These are phyloP conservation scores for Lecanoromycetidae sp. DNA, from an alignment of 2,329 filamentous ascomycete genomes.

Conservation along the genomic window DNA sequence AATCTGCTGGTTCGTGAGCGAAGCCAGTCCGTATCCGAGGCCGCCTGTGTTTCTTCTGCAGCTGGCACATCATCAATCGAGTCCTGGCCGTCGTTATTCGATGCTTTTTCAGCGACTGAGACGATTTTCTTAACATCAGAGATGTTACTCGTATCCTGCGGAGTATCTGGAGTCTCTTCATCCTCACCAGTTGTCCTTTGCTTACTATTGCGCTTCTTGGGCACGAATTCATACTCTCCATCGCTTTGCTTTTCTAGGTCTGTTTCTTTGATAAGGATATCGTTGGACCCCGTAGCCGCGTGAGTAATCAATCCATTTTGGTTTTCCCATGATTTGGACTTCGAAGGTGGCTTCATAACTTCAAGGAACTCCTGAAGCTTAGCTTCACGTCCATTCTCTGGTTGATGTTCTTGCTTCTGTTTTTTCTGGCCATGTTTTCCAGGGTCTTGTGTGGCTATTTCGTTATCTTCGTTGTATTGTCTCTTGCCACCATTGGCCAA, in stretches of 20 bases:
- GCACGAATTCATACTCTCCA: slow-evolving; percentile 59
- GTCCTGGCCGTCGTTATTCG: neutral
- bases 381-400: slow-evolving; percentile 35
- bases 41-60: slow-evolving; percentile 25
- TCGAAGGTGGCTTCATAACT: slow-evolving; percentile 60
- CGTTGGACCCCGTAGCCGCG: neutral
- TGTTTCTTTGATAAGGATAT: neutral
- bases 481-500: neutral
- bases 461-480: neutral
- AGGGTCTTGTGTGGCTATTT: neutral
- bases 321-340: slow-evolving; percentile 51
- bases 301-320: slow-evolving; percentile 31
- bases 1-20: slow-evolving; percentile 77
- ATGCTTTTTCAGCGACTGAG: neutral
- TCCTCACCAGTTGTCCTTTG: slow-evolving; percentile 18
- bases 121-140: too few relatives aligned
- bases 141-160: neutral
- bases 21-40: slow-evolving; percentile 81
- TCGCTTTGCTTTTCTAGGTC: slow-evolving; percentile 49
- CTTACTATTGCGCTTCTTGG: slow-evolving; percentile 32
- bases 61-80: neutral
- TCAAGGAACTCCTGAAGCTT: slow-evolving; percentile 79
- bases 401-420: slow-evolving; percentile 1
- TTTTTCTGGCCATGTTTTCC: neutral
- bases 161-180: slow-evolving; percentile 8